Conservation (phyloP, 805 yeast species). For the Phaffomyces thermotolerans region DNA sequence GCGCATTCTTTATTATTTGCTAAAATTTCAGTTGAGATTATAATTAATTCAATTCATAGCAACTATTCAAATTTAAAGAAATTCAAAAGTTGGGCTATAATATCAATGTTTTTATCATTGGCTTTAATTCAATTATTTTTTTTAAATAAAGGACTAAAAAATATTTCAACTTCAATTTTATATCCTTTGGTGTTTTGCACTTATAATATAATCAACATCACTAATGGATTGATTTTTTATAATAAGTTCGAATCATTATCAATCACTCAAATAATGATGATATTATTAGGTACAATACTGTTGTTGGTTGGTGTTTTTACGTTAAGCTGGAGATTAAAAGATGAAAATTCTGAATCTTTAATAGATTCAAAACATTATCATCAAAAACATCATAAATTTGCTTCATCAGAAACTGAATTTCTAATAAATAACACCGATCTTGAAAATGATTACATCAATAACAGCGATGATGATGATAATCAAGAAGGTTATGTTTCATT, state of each 20-base stretch:
- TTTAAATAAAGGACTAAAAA: constrained; percentile 65
- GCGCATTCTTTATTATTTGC: constrained; percentile 84
- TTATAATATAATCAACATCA: constrained; percentile 58
- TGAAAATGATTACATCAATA: not conserved
- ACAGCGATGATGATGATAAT: not conserved
- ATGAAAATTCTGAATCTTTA: constrained; percentile 52
- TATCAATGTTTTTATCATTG: constrained; percentile 47
- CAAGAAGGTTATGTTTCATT: constrained; percentile 30
- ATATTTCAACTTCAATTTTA: constrained; percentile 65
- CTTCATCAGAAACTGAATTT: not conserved
- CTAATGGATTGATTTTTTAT: constrained; percentile 28
- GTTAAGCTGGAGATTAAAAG: constrained; percentile 71
- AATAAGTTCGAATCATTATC: constrained; percentile 6
- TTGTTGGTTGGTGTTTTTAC: constrained; percentile 59
- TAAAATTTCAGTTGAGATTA: constrained; percentile 71
- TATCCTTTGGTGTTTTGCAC: constrained; percentile 84
- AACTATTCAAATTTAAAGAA: constrained; percentile 30
- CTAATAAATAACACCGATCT: too few species aligned
- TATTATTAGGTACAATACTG: constrained; percentile 56
- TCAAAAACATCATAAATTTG: not conserved
- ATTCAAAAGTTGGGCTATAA: constrained; percentile 41
- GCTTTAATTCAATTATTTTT: constrained; percentile 68
- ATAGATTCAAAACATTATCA: constrained; percentile 28
- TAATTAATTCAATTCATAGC: constrained; percentile 35
- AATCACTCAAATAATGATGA: not conserved